Evolutionary conservation across 2,329 filamentous ascomycete species (phyloP).

Genomic region (Pseudonectria buxi): DNA sequence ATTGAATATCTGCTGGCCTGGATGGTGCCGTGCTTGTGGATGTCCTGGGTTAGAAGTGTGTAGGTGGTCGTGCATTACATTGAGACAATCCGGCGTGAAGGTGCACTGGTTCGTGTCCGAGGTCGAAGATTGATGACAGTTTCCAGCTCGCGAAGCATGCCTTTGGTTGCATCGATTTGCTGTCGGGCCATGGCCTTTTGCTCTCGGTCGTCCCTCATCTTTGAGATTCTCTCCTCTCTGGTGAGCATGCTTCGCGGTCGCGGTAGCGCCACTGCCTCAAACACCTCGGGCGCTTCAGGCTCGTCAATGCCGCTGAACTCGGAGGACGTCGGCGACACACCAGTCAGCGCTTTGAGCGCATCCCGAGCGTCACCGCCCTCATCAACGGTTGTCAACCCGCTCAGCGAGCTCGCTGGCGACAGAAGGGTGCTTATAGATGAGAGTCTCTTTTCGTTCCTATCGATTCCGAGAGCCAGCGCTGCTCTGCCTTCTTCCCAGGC

Average conservation of each 20-base stretch:
- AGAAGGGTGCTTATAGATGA: slow-evolving; percentile 55
- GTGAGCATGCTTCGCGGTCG: slow-evolving; percentile 65
- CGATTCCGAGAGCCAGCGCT: slow-evolving; percentile 74
- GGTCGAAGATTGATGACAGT: slow-evolving; percentile 66
- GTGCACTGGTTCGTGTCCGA: slow-evolving; percentile 31
- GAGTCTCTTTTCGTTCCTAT: slow-evolving; percentile 67
- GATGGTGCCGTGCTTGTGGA: no score
- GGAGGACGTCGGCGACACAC: slow-evolving; percentile 52
- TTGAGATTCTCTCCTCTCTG: slow-evolving; percentile 78
- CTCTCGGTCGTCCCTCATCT: slow-evolving; percentile 80
- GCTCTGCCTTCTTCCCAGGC: slow-evolving; percentile 85
- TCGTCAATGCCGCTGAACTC: slow-evolving; percentile 51
- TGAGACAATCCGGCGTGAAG: slow-evolving; percentile 34
- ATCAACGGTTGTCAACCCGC: slow-evolving; percentile 59
- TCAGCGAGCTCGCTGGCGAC: slow-evolving; percentile 57
- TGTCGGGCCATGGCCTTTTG: slow-evolving; percentile 65
- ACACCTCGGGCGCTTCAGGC: slow-evolving; percentile 69
- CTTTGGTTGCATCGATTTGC: slow-evolving; percentile 72
- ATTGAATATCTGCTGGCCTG: no score
- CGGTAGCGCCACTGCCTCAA: slow-evolving; percentile 77
- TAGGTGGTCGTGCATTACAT: slow-evolving; percentile 27
- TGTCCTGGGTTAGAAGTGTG: not conserved
- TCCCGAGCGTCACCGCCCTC: slow-evolving; percentile 41
- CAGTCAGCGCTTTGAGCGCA: slow-evolving; percentile 72
- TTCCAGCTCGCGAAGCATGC: slow-evolving; percentile 89